Percentiles rank a stretch among this genome's conserved stretches.
phyloP scores from a whole-genome alignment of 176 grass and related monocot species.

The Eleusine indica region DNA sequence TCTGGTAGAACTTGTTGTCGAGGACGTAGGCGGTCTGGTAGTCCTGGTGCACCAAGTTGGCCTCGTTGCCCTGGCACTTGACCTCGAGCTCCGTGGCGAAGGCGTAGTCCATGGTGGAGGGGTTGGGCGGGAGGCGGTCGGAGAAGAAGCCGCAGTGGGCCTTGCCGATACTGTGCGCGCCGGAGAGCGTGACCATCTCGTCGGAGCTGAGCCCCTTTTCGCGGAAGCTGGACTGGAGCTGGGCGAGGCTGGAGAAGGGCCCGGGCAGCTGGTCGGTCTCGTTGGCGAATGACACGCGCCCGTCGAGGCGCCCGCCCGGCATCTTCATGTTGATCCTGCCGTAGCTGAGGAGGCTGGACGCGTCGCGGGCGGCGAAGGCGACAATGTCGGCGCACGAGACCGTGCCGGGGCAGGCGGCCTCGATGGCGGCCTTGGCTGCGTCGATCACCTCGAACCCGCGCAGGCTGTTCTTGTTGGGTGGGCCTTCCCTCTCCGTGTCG shows the following conservation, averaged over 20 bases:
- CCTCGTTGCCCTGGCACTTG: not conserved
- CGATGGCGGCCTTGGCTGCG: slow-evolving; percentile 23
- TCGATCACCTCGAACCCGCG: slow-evolving; percentile 46
- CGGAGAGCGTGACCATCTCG: slow-evolving; percentile 36
- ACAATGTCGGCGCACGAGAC: slow-evolving; percentile 58
- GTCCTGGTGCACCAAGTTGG: slow-evolving; percentile 32
- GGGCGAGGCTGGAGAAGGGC: not conserved
- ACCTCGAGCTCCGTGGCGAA: not conserved
- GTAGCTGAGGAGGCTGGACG: slow-evolving; percentile 27
- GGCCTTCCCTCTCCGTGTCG: slow-evolving; percentile 24
- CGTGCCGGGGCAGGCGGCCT: slow-evolving; percentile 21
- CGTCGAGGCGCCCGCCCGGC: slow-evolving; percentile 52
- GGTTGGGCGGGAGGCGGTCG: slow-evolving; percentile 9
- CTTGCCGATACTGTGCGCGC: not conserved
- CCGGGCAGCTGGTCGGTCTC: slow-evolving; percentile 38
- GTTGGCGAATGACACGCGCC: slow-evolving; percentile 16
- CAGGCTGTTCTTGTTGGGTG: slow-evolving; percentile 20
- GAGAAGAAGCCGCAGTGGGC: slow-evolving; percentile 50
- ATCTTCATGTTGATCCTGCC: slow-evolving; percentile 5
- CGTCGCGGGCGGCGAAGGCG: slow-evolving; percentile 57
- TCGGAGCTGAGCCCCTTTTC: slow-evolving; percentile 29
- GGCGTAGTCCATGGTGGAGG: slow-evolving; percentile 11
- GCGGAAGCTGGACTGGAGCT: slow-evolving; percentile 26
- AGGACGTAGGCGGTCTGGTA: slow-evolving; percentile 8
- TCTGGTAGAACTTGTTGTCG: slow-evolving; percentile 57